Conservation (phyloP, 257 asterid genomes). For the Solanum infundibuliforme region DNA sequence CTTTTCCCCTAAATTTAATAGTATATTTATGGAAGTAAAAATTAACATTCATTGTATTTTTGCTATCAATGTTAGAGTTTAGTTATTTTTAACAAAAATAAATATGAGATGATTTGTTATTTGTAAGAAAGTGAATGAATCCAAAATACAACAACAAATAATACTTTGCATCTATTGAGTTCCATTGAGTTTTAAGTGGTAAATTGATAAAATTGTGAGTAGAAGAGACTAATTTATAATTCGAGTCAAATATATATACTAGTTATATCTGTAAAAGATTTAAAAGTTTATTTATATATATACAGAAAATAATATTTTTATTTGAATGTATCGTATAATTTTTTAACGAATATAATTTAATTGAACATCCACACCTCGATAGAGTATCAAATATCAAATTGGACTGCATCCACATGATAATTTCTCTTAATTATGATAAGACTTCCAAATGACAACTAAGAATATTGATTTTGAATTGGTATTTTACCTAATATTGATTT, state of each 20-base stretch:
- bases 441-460: neutral
- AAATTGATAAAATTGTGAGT: neutral
- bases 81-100: neutral
- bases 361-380: neutral
- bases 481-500: neutral
- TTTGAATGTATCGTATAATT: too few species aligned
- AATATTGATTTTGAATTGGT: neutral
- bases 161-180: neutral
- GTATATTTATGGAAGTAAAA: neutral
- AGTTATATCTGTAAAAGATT: too few species aligned
- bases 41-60: neutral
- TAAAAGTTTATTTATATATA: too few species aligned
- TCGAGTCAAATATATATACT: fast-evolving
- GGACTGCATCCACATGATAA: neutral
- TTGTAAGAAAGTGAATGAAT: neutral
- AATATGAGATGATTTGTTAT: neutral
- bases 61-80: neutral
- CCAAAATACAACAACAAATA: neutral
- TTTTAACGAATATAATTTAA: neutral
- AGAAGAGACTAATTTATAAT: too few species aligned
- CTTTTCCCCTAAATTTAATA: too few species aligned
- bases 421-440: neutral
- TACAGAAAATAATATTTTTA: too few species aligned
- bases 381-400: neutral
- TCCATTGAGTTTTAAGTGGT: too few species aligned